A percentile compares a stretch with the other conserved stretches of the same genome.
These are phyloP conservation scores for Magnolia kwangsiensis DNA, from an alignment of 164 flowering plant genomes.

Conservation along the genomic window DNA sequence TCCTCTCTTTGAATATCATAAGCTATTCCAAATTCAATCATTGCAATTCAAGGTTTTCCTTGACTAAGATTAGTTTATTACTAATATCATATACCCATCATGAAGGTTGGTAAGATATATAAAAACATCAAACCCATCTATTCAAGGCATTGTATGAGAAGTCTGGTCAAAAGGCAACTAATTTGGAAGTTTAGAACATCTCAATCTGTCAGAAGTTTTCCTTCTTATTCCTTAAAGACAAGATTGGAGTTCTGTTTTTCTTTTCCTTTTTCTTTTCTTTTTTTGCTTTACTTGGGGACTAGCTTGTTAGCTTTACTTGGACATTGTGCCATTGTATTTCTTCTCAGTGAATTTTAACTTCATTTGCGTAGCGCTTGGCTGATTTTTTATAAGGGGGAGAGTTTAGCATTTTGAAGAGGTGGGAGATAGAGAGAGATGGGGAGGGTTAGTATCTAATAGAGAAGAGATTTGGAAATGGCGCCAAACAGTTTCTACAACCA, in stretches of 20 bases:
- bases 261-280: background rate
- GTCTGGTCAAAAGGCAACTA: background rate
- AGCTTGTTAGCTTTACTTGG: background rate
- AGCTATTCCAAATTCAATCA: background rate
- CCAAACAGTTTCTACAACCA: too few relatives aligned
- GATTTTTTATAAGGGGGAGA: background rate
- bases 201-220: background rate
- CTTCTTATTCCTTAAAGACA: background rate
- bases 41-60: background rate
- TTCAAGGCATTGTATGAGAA: background rate
- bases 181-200: conserved; percentile 1
- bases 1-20: background rate
- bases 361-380: background rate
- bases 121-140: background rate
- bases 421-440: background rate
- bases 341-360: background rate
- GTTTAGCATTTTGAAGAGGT: background rate
- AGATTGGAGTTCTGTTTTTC: background rate
- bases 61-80: background rate
- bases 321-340: background rate
- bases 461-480: too few relatives aligned
- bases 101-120: background rate
- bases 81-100: background rate
- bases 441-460: background rate
- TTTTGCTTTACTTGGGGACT: background rate